Evolutionary conservation across 345 rosid species (phyloP), one percentile per base, ranked within the genome.

Genomic region (Citropsis articulata): DNA sequence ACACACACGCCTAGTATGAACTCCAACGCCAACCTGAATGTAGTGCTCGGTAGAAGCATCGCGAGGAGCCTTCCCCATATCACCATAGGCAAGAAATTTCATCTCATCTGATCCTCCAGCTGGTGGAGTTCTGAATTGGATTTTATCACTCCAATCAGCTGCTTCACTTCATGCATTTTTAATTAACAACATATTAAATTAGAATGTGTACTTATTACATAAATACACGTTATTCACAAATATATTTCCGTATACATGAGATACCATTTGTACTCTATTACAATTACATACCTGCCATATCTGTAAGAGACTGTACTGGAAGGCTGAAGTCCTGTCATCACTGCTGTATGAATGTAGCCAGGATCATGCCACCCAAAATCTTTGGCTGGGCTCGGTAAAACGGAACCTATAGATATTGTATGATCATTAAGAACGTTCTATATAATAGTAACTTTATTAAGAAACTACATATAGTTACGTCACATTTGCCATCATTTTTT

Each of bases 321-420:
- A 76, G 93, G 91, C 48, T 67, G 71, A 57, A 91, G 80, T 74
- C 93, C 96, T 63, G 85, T 77, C 89, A 90, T 85, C 18, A 90
- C 82, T 40, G 93, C 90, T 2, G 96, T 83, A 71, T 91, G 96
- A 33, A 90, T 86, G 83, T 66, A 90, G 7, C 96, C 96, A 9
- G 96, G 96, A 31, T 90, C 90, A 77, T 91, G 96, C 96, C 96
- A 91, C 45, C 96, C 96, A 28, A 91, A 91, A 76, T 91, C 93
- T 82, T 81, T 87, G 31, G 96, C 96, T 31, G 96, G 96, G 77
- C 92, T 91, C 31, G 77, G 77, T 2, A 86, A 12, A 62, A 6
- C 14, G 2, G 82, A 33, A 75, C 82, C 92, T 91, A 33, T 30
- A 16, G 55, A 65, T 12, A 35, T 62, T 13, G 5, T 18, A 53